These are phyloP conservation scores for Pyrenochaeta sp. DNA, from an alignment of 2,329 filamentous ascomycete genomes.

Conservation along the genomic window DNA sequence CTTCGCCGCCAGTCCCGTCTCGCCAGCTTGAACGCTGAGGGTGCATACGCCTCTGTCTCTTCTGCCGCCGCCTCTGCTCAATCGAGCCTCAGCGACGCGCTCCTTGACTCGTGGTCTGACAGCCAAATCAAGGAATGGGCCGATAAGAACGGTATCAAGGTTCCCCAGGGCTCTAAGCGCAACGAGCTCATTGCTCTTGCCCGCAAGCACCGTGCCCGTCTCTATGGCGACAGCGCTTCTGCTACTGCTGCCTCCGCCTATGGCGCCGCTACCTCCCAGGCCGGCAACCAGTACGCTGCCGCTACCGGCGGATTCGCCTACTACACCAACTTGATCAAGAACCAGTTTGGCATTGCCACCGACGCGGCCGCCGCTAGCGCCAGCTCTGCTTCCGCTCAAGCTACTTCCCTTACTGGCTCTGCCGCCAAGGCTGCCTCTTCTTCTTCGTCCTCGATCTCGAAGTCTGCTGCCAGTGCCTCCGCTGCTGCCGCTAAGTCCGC, in stretches of 20 bases:
- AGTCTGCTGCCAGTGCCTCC: conserved; percentile 44
- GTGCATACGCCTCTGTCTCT: conserved; percentile 56
- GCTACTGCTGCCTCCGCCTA: conserved; percentile 49
- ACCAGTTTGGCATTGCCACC: conserved; percentile 63
- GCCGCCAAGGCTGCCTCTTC: conserved; percentile 42
- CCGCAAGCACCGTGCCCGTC: conserved; percentile 81
- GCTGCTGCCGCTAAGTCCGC: conserved; percentile 42
- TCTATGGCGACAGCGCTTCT: conserved; percentile 70
- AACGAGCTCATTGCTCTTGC: conserved; percentile 91
- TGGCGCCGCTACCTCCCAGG: conserved; percentile 60
- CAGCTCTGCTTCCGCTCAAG: conserved; percentile 41
- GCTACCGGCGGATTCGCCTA: conserved; percentile 51
- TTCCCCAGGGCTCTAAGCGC: conserved; percentile 88
- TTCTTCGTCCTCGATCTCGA: conserved; percentile 45
- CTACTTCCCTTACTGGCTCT: conserved; percentile 30
- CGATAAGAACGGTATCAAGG: conserved; percentile 87
- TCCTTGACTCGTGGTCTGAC: conserved; percentile 92
- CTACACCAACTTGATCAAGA: conserved; percentile 55
- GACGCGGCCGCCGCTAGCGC: conserved; percentile 39
- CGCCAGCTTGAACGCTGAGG: conserved; percentile 73
- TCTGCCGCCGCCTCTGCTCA: conserved; percentile 67
- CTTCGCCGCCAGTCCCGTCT: conserved; percentile 91
- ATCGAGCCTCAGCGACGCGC: conserved; percentile 77
- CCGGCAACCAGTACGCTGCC: conserved; percentile 77
- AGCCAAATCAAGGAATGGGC: conserved; percentile 89